These are phyloP conservation scores for Beauveria varroae DNA, from an alignment of 2,329 filamentous ascomycete genomes.

Conservation along the genomic window DNA sequence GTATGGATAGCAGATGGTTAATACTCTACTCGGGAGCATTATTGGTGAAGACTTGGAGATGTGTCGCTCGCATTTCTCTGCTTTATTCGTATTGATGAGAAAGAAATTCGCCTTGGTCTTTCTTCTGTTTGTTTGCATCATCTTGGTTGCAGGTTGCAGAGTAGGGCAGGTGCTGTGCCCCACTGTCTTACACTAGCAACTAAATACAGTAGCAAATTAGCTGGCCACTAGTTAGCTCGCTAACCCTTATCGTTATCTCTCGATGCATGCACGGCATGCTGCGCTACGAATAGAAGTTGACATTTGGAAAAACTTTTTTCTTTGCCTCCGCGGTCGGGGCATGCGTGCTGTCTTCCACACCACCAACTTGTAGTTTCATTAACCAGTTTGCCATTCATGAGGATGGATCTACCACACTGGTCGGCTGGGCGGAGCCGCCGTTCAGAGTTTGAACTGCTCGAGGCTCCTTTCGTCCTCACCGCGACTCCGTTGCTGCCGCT, in stretches of 20 bases:
- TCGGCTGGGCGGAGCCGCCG: neutral
- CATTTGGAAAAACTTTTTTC: neutral
- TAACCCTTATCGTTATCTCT: slow-evolving; percentile 8
- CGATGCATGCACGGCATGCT: neutral
- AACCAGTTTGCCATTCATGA: neutral
- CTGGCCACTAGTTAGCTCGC: neutral
- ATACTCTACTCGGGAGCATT: too few species aligned
- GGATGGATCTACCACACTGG: neutral
- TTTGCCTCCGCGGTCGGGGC: slow-evolving; percentile 8
- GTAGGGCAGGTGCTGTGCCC: neutral
- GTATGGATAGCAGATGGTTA: too few species aligned
- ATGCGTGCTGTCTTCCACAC: neutral
- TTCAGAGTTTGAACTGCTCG: neutral
- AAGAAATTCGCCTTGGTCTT: too few species aligned
- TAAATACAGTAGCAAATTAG: neutral
- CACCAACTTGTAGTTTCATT: neutral
- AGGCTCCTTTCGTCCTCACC: neutral
- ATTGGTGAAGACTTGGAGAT: too few species aligned
- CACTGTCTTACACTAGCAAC: neutral
- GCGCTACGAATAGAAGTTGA: neutral
- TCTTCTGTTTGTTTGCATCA: too few species aligned
- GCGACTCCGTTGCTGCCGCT: neutral
- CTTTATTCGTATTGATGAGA: too few species aligned
- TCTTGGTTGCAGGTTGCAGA: neutral
- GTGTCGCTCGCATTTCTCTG: too few species aligned